A percentile compares a stretch with the other conserved stretches of the same genome.
These are phyloP conservation scores for Seiridium cupressi DNA, from an alignment of 2,329 filamentous ascomycete genomes.

Conservation along the genomic window DNA sequence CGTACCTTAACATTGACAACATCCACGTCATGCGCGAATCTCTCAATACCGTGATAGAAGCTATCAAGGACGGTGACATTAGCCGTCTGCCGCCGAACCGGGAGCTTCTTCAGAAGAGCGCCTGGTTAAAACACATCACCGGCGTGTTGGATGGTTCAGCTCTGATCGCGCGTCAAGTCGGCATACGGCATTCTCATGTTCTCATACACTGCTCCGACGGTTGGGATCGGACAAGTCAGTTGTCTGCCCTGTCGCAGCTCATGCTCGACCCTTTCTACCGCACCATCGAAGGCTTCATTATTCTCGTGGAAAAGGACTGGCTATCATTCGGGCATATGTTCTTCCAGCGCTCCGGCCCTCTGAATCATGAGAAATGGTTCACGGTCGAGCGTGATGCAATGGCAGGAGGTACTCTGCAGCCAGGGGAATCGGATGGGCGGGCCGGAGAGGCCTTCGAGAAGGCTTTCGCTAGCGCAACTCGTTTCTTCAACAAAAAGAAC, in stretches of 20 bases:
- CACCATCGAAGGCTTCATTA: constrained; percentile 90
- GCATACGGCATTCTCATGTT: constrained; percentile 89
- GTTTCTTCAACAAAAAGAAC: constrained; percentile 84
- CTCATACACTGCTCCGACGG: constrained; percentile 98
- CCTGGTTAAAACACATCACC: constrained; percentile 87
- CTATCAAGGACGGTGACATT: constrained; percentile 89
- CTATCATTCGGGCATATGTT: constrained; percentile 98
- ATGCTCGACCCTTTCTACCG: constrained; percentile 95
- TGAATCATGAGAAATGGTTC: constrained; percentile 95
- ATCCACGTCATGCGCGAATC: constrained; percentile 98
- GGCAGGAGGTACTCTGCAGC: constrained; percentile 61
- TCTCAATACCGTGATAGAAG: constrained; percentile 81
- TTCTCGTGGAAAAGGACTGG: constrained; percentile 96
- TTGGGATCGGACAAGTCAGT: constrained; percentile 95
- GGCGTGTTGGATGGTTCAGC: constrained; percentile 81
- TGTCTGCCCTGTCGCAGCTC: constrained; percentile 87
- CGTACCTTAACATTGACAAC: constrained; percentile 94
- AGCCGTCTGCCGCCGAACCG: constrained; percentile 78
- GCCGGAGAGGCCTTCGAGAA: constrained; percentile 78
- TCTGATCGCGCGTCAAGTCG: constrained; percentile 83
- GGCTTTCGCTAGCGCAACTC: constrained; percentile 78
- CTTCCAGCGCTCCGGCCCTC: constrained; percentile 80
- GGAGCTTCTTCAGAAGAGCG: constrained; percentile 77
- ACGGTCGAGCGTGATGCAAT: constrained; percentile 76
- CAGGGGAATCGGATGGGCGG: constrained; percentile 59